phyloP scores from a whole-genome alignment of 805 yeast genomes.

The Yamadazyma endophytica region DNA sequence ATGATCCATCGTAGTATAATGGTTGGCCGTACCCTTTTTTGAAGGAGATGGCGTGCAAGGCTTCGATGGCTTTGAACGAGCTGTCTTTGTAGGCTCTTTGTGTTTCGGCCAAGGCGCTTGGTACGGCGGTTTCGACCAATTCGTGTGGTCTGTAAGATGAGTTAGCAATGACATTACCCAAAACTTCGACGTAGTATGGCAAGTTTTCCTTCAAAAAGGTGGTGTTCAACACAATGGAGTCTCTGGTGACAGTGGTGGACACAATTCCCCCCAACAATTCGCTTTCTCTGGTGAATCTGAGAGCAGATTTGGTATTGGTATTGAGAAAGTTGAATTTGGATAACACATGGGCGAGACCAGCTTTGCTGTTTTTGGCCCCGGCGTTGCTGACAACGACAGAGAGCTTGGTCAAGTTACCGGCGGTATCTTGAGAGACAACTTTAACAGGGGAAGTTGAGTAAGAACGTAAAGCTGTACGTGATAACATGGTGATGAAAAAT shows the following conservation, averaged over 20 bases:
- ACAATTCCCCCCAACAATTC: conserved; percentile 89
- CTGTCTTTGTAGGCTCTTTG: conserved; percentile 49
- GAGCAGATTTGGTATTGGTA: conserved; percentile 78
- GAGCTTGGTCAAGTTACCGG: conserved; percentile 67
- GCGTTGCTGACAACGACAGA: conserved; percentile 76
- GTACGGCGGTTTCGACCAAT: conserved; percentile 74
- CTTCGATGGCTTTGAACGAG: conserved; percentile 63
- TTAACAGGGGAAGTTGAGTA: conserved; percentile 39
- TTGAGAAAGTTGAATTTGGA: conserved; percentile 81
- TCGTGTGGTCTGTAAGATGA: conserved; percentile 82
- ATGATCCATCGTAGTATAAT: conserved; percentile 65
- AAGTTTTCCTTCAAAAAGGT: conserved; percentile 81
- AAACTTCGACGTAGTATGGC: conserved; percentile 85
- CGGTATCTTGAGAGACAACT: conserved; percentile 53
- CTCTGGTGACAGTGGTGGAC: conserved; percentile 71
- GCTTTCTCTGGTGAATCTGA: conserved; percentile 90
- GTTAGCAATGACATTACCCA: conserved; percentile 68
- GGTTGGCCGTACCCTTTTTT: conserved; percentile 87
- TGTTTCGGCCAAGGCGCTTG: conserved; percentile 67
- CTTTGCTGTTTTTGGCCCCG: conserved; percentile 71
- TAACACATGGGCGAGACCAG: conserved; percentile 84
- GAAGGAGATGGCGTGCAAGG: conserved; percentile 76
- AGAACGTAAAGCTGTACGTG: conserved; percentile 40
- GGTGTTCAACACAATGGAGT: conserved; percentile 74
- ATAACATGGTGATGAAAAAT: conserved; percentile 26